phyloP scores from a whole-genome alignment of 2,329 filamentous ascomycete genomes.

The Juglanconis oblonga region DNA sequence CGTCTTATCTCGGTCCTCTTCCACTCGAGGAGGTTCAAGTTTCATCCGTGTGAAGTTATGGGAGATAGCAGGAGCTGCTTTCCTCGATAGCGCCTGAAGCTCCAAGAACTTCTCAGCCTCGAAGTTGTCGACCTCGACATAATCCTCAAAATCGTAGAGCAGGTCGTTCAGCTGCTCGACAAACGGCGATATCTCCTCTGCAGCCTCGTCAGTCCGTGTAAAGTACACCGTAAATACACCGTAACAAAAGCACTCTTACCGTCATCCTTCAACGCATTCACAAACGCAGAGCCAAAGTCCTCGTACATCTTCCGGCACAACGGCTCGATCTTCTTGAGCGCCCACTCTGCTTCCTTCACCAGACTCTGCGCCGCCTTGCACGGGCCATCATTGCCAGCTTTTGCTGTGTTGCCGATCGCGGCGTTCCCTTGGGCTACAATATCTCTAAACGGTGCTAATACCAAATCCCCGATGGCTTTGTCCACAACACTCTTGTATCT shows the following conservation, averaged over 20 bases:
- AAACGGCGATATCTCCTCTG: conserved; percentile 49
- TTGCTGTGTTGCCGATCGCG: conserved; percentile 32
- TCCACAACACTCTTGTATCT: neutral
- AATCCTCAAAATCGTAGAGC: conserved; percentile 58
- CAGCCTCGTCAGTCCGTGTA: neutral
- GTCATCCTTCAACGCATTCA: conserved; percentile 51
- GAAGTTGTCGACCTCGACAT: conserved; percentile 46
- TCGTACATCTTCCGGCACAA: conserved; percentile 46
- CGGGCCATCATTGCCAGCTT: conserved; percentile 32
- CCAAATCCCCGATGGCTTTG: conserved; percentile 1
- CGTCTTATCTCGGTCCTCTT: conserved; percentile 8
- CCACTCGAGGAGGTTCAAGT: conserved; percentile 33
- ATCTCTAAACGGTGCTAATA: conserved; percentile 12
- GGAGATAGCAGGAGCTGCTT: conserved; percentile 45
- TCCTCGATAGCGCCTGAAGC: conserved; percentile 45
- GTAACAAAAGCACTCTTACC: conserved; percentile 34
- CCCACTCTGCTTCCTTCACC: conserved; percentile 35
- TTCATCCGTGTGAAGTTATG: conserved; percentile 54
- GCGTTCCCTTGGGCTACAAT: conserved; percentile 20
- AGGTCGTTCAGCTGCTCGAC: conserved; percentile 46
- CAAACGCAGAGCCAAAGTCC: conserved; percentile 48
- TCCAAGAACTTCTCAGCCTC: conserved; percentile 48
- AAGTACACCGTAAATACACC: neutral
- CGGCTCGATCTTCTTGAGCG: conserved; percentile 46
- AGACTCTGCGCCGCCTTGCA: conserved; percentile 39